Conservation (phyloP, 305 asterid species). For the Fraxinus paxiana region DNA sequence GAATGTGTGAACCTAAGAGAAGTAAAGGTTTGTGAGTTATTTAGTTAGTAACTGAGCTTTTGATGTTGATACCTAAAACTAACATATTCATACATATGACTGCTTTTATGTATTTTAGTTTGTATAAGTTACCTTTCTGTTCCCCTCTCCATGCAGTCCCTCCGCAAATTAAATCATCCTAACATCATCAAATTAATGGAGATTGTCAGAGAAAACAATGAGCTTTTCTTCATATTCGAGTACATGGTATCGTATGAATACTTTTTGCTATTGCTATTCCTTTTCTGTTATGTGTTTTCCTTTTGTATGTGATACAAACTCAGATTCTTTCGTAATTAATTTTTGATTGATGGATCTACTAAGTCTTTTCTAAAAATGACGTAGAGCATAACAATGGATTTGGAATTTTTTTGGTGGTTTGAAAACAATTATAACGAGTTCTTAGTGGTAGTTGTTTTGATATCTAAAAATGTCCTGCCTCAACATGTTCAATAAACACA, state of each 20-base stretch:
- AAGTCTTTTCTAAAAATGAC: background rate
- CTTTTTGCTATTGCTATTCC: slow-evolving; percentile 4
- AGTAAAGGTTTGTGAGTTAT: slow-evolving; percentile 60
- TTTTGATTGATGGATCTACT: background rate
- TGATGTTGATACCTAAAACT: slow-evolving; percentile 8
- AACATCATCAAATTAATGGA: slow-evolving; percentile 87
- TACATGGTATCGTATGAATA: slow-evolving; percentile 62
- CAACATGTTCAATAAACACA: background rate
- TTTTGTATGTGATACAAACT: background rate
- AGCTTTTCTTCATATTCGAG: slow-evolving; percentile 88
- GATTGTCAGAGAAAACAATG: slow-evolving; percentile 83
- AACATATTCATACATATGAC: slow-evolving; percentile 1
- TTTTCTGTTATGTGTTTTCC: background rate
- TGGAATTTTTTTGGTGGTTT: background rate
- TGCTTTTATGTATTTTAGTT: background rate
- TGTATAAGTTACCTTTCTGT: slow-evolving; percentile 3
- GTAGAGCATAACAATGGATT: background rate
- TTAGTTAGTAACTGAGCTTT: slow-evolving; percentile 13
- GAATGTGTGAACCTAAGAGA: slow-evolving; percentile 84
- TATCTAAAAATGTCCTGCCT: background rate
- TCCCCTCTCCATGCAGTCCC: slow-evolving; percentile 58
- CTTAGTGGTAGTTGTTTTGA: background rate
- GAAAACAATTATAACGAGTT: background rate
- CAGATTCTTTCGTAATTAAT: background rate
- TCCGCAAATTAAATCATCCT: slow-evolving; percentile 74